Base-by-base conservation (phyloP, 495 filamentous ascomycete genomes). In the Talaromyces proteolyticus region DNA sequence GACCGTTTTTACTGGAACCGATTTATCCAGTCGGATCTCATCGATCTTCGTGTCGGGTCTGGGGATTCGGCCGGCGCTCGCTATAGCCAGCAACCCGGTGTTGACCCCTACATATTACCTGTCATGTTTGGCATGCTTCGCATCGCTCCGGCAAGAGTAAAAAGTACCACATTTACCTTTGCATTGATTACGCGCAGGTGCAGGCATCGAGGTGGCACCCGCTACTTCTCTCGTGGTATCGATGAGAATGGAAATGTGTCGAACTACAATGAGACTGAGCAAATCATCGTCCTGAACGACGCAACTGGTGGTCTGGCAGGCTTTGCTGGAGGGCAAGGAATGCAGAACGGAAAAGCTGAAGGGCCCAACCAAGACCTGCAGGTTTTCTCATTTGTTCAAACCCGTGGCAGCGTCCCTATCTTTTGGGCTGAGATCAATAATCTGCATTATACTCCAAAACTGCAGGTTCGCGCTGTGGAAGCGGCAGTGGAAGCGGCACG, bases 1-100 rank as follows among this genome's bases (percentile, higher is more conserved):
- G 91, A 98, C 57, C 85, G 93, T 46, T 97, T 98, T 73, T 98
- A 96, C 75, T 98, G 92, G 92, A 98, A 98, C 64, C 82, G 84
- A 46, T 94, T 95, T 60, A 73, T 97, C 42, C 88, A 91, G 64
- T 84, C 86, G 3, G 92, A 97, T 55, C 67, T 98, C 42, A 96
- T 98, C 53, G 80, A 95, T 65, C 88, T 95, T 60, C 82, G 89
- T 40, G 74, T 65, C 26, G 75, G 75, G 17, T 65, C 58, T 38
- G 55, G 65, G 43, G 66, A 72, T 52, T 63, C 60, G 8, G 67
- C 63, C 42, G 66, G 66, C 17, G 61, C 73, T 25, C 80, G 81
- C 43, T 77, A 80, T 29, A 82, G 81, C 3, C 78, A 82, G 19
- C 88, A 95, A 54, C 78, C 86, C 0, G 82, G 80, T 7, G 85